Conservation (phyloP, 1,284 basidiomycete genomes). For the Vanrija pseudolonga region DNA sequence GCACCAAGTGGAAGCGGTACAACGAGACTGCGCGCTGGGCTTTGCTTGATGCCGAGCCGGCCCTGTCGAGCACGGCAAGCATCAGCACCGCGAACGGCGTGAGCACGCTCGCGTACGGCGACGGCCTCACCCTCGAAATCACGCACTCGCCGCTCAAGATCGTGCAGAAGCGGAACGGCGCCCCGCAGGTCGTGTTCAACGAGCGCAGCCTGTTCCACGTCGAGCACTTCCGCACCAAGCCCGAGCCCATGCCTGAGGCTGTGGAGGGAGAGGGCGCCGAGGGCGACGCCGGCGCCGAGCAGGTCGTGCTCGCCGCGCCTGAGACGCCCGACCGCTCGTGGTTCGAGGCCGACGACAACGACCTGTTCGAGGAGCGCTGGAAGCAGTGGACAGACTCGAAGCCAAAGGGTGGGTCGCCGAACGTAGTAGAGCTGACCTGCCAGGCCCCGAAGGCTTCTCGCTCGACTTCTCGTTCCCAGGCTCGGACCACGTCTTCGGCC, state of each 20-base stretch:
- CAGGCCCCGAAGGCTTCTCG: constrained; percentile 89
- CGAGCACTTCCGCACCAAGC: constrained; percentile 89
- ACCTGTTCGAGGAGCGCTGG: constrained; percentile 86
- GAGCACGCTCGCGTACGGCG: constrained; percentile 36
- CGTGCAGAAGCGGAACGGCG: constrained; percentile 66
- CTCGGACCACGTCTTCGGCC: constrained; percentile 85
- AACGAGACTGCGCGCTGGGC: constrained; percentile 87
- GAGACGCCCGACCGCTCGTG: constrained; percentile 59
- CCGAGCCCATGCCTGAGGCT: constrained; percentile 43
- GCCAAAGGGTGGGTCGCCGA: constrained; percentile 70
- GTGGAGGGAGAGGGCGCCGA: constrained; percentile 46
- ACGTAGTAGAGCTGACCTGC: background rate
- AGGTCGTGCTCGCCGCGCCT: constrained; percentile 54
- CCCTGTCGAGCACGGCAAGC: constrained; percentile 48
- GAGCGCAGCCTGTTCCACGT: constrained; percentile 87
- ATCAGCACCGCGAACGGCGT: constrained; percentile 50
- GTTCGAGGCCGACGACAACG: constrained; percentile 81
- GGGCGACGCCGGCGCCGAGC: constrained; percentile 50
- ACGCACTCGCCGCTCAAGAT: constrained; percentile 70
- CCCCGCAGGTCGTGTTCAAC: constrained; percentile 83
- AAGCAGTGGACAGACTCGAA: constrained; percentile 83
- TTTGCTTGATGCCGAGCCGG: constrained; percentile 63
- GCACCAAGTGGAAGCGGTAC: constrained; percentile 66
- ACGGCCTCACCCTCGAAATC: constrained; percentile 56
- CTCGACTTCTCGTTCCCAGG: constrained; percentile 91